Evolutionary conservation across 495 filamentous ascomycete species (phyloP), one percentile per base, ranked within the genome.

Genomic region (Evernia prunastri): DNA sequence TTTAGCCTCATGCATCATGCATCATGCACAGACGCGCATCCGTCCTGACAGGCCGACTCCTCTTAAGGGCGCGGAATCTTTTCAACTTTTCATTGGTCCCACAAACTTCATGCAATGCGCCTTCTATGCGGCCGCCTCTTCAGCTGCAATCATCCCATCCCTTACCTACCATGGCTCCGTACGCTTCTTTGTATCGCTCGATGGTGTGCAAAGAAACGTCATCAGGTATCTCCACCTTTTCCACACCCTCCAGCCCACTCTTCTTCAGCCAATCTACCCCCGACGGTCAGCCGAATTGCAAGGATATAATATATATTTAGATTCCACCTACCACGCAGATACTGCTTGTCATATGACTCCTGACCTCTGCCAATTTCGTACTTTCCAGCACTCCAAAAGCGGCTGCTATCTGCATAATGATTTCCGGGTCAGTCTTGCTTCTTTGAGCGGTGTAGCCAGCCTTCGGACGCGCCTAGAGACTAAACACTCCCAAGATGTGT

Each of bases 301-400:
- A 17, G 23, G 27, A 23, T 13, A n/a, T n/a, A n/a, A n/a, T n/a
- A n/a, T n/a, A n/a, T 59, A 15, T 35, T 51, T 15, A 40, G 31
- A 39, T 36, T 47, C 15, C 25, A 17, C 53, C 20, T 53, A 68
- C 63, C 63, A 27, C 93, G 79, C 70, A 97, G 68, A 68, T 82
- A 88, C 81, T 97, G 94, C 82, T 98, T 97, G 72, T 97, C 93
- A 61, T 87, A 92, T 75, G 88, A 92, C 60, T 85, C 79, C 78
- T 96, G 92, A 27, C 88, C 80, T 42, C 79, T 78, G 0, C 93
- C 93, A 37, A 86, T 74, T 68, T 83, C 81, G 68, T 96, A 96
- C 12, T 78, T 77, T 31, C 84, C 86, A 66, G 81, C 83, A 7
- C 84, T 86, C 94, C 94, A 98, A 81, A 97, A 96, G 13, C 94